These are phyloP conservation scores for Chaetothyriales sp. DNA, from an alignment of 2,329 filamentous ascomycete species.

Conservation along the genomic window DNA sequence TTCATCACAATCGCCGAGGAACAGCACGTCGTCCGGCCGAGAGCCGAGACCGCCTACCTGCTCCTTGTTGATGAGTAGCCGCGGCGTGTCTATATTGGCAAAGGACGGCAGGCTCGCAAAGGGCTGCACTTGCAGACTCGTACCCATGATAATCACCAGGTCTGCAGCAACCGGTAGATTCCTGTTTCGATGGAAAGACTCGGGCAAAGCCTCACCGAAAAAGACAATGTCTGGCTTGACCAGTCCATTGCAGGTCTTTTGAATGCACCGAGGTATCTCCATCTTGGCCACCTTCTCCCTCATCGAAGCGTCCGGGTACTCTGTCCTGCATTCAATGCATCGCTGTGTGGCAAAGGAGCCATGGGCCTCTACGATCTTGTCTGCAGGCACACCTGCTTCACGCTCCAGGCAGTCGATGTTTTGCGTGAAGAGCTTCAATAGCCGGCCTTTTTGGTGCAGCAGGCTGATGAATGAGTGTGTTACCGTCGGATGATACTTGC, in stretches of 20 bases:
- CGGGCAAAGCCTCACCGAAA: conserved; percentile 65
- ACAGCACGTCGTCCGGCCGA: conserved; percentile 68
- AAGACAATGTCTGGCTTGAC: conserved; percentile 95
- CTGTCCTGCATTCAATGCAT: conserved; percentile 72
- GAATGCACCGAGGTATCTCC: conserved; percentile 56
- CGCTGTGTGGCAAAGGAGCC: conserved; percentile 85
- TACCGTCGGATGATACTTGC: conserved; percentile 74
- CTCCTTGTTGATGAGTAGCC: conserved; percentile 80
- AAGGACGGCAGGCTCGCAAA: conserved; percentile 68
- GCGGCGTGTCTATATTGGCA: conserved; percentile 49
- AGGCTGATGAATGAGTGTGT: conserved; percentile 80
- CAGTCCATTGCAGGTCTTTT: conserved; percentile 53
- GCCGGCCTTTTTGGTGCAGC: conserved; percentile 61
- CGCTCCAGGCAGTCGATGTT: conserved; percentile 96
- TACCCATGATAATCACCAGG: conserved; percentile 74
- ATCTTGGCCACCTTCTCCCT: conserved; percentile 51
- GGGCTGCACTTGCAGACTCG: conserved; percentile 73
- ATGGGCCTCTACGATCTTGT: conserved; percentile 83
- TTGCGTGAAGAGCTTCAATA: conserved; percentile 85
- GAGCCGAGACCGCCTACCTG: conserved; percentile 65
- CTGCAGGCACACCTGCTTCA: conserved; percentile 64
- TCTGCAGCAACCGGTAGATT: conserved; percentile 51
- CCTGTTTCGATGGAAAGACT: conserved; percentile 48
- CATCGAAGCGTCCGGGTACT: conserved; percentile 65
- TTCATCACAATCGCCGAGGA: conserved; percentile 69